These are phyloP conservation scores for Phytophthora meadii DNA, from an alignment of 352 stramenopile species.

Conservation along the genomic window DNA sequence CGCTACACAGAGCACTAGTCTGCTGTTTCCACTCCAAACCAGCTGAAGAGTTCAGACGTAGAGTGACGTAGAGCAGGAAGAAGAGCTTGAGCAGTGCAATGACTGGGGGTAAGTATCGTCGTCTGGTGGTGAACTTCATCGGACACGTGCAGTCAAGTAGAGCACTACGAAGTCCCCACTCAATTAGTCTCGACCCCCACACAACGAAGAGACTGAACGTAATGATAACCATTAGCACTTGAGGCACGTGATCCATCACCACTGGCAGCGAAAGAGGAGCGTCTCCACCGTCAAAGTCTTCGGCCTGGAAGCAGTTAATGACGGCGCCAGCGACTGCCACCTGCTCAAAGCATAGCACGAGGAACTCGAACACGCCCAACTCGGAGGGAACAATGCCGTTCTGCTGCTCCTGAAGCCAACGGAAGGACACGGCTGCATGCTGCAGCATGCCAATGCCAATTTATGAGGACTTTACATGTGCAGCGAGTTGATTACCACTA, in stretches of 20 bases:
- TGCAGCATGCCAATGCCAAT: slow-evolving; percentile 24
- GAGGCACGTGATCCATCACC: slow-evolving; percentile 31
- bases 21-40: slow-evolving; percentile 36
- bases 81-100: slow-evolving; percentile 39
- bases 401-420: slow-evolving; percentile 33
- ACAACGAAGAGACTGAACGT: slow-evolving; percentile 30
- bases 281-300: slow-evolving; percentile 22
- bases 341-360: slow-evolving; percentile 45
- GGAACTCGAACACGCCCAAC: slow-evolving; percentile 40
- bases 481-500: slow-evolving; percentile 6
- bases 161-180: slow-evolving; percentile 32
- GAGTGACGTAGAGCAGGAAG: slow-evolving; percentile 32
- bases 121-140: slow-evolving; percentile 29
- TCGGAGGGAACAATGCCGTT: slow-evolving; percentile 31
- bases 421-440: slow-evolving; percentile 24
- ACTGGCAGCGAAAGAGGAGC: slow-evolving; percentile 27
- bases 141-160: slow-evolving; percentile 24
- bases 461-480: too few species aligned
- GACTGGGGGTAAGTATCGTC: slow-evolving; percentile 32
- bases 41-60: slow-evolving; percentile 19
- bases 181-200: slow-evolving; percentile 31
- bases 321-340: slow-evolving; percentile 39
- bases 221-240: slow-evolving; percentile 36
- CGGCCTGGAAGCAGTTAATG: slow-evolving; percentile 43
- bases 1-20: slow-evolving; percentile 32